Evolutionary conservation across 441 rosid genomes (phyloP).

Genomic region (Macaranga tanarius): DNA sequence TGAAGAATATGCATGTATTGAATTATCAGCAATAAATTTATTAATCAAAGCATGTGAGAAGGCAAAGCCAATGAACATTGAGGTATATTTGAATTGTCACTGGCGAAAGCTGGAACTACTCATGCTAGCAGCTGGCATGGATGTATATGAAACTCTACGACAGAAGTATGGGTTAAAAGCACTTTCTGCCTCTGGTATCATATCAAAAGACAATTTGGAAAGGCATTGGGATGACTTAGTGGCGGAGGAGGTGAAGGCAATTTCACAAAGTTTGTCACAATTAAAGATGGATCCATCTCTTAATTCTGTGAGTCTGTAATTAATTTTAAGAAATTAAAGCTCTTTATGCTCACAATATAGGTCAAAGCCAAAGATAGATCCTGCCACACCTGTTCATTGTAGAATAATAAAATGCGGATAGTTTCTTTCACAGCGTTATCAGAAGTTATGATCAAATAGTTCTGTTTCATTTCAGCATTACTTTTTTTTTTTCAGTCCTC

Average conservation of each 20-base stretch:
- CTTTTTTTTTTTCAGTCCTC: neutral
- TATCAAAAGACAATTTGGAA: conserved; percentile 43
- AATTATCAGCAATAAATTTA: conserved; percentile 71
- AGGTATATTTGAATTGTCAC: conserved; percentile 69
- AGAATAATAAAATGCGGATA: neutral
- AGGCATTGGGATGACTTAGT: conserved; percentile 60
- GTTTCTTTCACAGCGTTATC: neutral
- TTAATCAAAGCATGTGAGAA: conserved; percentile 75
- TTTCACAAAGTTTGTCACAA: conserved; percentile 59
- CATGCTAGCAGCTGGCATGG: conserved; percentile 56
- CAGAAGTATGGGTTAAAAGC: conserved; percentile 37
- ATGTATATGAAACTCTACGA: conserved; percentile 39
- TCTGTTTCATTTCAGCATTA: neutral
- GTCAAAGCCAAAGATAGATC: conserved; percentile 8
- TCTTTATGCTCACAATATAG: conserved; percentile 18
- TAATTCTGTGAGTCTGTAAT: conserved; percentile 59
- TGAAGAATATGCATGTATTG: conserved; percentile 50
- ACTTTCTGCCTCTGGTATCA: conserved; percentile 37
- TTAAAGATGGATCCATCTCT: conserved; percentile 66
- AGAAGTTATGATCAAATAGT: neutral
- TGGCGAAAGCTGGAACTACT: conserved; percentile 81
- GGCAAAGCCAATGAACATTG: conserved; percentile 56
- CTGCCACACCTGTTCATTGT: conserved; percentile 1
- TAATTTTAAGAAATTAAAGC: conserved; percentile 20
- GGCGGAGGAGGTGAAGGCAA: conserved; percentile 79